These are phyloP conservation scores for Xerocomellus intermedius DNA, from an alignment of 768 basidiomycete species.

Conservation along the genomic window DNA sequence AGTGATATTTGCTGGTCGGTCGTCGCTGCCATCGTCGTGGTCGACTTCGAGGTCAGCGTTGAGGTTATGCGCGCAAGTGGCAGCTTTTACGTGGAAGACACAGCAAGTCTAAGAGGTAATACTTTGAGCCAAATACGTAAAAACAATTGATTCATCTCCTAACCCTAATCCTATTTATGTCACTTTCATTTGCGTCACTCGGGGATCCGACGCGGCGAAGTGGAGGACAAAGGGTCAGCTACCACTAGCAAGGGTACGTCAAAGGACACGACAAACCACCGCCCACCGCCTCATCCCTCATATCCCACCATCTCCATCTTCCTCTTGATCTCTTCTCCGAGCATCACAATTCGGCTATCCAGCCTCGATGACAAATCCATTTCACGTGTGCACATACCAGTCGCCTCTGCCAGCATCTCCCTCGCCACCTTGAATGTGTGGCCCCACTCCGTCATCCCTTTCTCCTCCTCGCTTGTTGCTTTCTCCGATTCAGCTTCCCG, in stretches of 20 bases:
- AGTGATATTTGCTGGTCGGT: conserved; percentile 58
- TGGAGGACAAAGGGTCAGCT: too few species aligned
- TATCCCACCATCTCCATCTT: conserved; percentile 51
- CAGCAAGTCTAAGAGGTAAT: conserved; percentile 17
- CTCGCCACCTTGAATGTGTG: conserved; percentile 46
- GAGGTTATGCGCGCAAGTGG: neutral
- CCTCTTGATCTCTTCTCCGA: conserved; percentile 63
- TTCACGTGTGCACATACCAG: conserved; percentile 46
- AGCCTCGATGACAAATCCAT: conserved; percentile 65
- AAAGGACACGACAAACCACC: neutral
- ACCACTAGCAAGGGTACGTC: too few species aligned
- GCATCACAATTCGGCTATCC: conserved; percentile 67
- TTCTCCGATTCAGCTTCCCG: conserved; percentile 31
- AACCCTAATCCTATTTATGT: conserved; percentile 9
- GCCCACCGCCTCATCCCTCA: too few species aligned
- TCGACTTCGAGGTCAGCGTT: conserved; percentile 6
- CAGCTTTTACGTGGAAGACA: conserved; percentile 9
- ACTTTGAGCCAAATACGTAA: conserved; percentile 10
- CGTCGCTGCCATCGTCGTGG: conserved; percentile 38
- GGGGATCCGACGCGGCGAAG: too few species aligned
- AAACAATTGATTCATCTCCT: conserved; percentile 4
- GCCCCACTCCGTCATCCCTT: conserved; percentile 40
- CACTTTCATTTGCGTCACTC: neutral
- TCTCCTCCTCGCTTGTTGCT: conserved; percentile 7
- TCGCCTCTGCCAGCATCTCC: conserved; percentile 51